These are phyloP conservation scores for Gossypium trilobum DNA, from an alignment of 441 rosid genomes.

Conservation along the genomic window DNA sequence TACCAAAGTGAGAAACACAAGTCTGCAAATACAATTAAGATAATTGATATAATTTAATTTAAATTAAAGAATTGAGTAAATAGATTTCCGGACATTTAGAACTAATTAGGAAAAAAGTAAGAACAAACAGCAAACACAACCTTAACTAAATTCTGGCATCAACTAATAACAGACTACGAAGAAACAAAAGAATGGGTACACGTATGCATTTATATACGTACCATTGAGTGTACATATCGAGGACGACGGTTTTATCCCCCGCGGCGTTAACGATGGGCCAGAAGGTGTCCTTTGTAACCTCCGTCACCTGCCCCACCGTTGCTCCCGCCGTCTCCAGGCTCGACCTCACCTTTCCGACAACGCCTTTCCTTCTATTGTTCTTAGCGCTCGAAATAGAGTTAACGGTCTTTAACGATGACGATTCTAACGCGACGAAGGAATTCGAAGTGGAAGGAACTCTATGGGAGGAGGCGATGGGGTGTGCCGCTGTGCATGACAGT, in stretches of 20 bases:
- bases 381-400: background rate
- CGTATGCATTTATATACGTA: conserved; percentile 11
- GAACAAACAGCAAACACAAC: background rate
- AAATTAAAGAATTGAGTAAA: too few relatives aligned
- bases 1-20: too few relatives aligned
- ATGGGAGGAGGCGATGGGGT: conserved; percentile 18
- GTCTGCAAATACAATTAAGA: too few relatives aligned
- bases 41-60: too few relatives aligned
- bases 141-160: background rate
- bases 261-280: conserved; percentile 87
- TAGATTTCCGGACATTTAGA: too few relatives aligned
- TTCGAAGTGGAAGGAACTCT: conserved; percentile 16
- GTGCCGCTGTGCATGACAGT: conserved; percentile 8
- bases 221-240: conserved; percentile 97
- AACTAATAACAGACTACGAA: background rate
- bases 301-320: conserved; percentile 72
- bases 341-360: conserved; percentile 30
- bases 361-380: conserved; percentile 11
- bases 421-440: conserved; percentile 10
- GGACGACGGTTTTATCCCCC: conserved; percentile 69
- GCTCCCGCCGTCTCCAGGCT: conserved; percentile 50
- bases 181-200: background rate
- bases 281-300: conserved; percentile 73
- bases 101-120: background rate
- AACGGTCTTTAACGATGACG: conserved; percentile 12